Evolutionary conservation across 108 stramenopile genomes (phyloP).

Genomic region (Aurantiochytrium sp.): DNA sequence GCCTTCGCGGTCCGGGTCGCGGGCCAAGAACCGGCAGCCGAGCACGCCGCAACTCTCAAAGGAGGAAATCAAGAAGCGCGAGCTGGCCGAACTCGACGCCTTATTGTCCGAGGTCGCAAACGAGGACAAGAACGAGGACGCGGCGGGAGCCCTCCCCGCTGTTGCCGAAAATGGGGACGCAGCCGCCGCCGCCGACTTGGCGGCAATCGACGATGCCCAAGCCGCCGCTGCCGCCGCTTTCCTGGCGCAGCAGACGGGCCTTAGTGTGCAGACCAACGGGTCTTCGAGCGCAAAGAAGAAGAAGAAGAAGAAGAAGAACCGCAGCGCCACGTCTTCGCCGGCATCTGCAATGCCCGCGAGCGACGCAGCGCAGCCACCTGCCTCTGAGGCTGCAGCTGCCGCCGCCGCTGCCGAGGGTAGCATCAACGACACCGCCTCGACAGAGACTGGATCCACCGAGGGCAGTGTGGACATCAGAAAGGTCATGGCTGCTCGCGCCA

Average conservation of each 20-base stretch:
- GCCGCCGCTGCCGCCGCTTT: neutral
- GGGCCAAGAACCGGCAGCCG: neutral
- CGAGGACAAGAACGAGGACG: neutral
- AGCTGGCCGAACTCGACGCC: neutral
- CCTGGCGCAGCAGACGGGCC: neutral
- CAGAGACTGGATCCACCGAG: neutral
- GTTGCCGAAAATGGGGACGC: neutral
- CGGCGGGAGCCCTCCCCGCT: too few species aligned
- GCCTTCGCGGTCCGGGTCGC: neutral
- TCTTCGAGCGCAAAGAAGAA: neutral
- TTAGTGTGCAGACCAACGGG: neutral
- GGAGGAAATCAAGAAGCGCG: neutral
- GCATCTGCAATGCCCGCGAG: neutral
- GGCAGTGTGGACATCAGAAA: neutral
- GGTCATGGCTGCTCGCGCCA: neutral
- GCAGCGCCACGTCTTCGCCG: neutral
- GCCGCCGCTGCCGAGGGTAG: neutral
- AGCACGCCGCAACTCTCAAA: neutral
- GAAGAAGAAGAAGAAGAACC: slow-evolving; percentile 1
- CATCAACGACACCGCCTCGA: neutral
- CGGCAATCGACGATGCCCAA: neutral
- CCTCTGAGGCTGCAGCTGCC: too few species aligned
- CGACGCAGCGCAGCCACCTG: neutral
- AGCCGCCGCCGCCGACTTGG: neutral
- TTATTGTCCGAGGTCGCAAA: neutral